Evolutionary conservation across 495 filamentous ascomycete genomes (phyloP), one percentile per base, ranked within the genome.

Genomic region (Aspergillus funiculosus): DNA sequence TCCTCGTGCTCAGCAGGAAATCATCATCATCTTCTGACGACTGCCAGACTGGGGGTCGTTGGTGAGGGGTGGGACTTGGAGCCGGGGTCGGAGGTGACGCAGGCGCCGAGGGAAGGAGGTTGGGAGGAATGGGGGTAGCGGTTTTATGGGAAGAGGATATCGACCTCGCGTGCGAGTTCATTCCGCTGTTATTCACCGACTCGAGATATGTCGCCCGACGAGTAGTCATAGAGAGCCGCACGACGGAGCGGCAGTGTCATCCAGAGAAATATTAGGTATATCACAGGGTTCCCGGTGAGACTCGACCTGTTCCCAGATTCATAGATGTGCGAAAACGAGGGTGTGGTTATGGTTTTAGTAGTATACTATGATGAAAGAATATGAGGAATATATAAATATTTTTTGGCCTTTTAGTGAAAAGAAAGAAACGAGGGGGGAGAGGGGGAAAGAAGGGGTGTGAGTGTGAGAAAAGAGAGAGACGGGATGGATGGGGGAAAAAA

Each of bases 31-130:
- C 79, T 22, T 72, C 74, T 2, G 69, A 58, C 10, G 75, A 69
- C 53, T 68, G 77, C 77, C 81, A 82, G 43, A 71, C 74, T n/a
- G 75, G 73, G 4, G 71, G 67, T 46, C 76, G 61, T 37, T 81
- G 78, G 46, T 76, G 76, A 18, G 81, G 81, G 4, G 80, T 82
- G 7, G 81, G 81, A 61, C 77, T 81, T 2, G 81, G 81, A 30
- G 81, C 81, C 17, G 81, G 81, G 10, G 81, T 85, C 22, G 81
- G 81, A 52, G 81, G 81, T 18, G 80, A 84, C 4, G 81, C 77
- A 25, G 81, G 80, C 35, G 81, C 80, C 9, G 81, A 84, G 8
- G 80, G 80, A 6, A 82, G 68, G 7, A 81, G 72, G 51, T 75
- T 83, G 29, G 70, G 73, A 43, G 81, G 79, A 45, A 78, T 71